These are phyloP conservation scores for Pulveroboletus frians DNA, from an alignment of 768 basidiomycete species.

Conservation along the genomic window DNA sequence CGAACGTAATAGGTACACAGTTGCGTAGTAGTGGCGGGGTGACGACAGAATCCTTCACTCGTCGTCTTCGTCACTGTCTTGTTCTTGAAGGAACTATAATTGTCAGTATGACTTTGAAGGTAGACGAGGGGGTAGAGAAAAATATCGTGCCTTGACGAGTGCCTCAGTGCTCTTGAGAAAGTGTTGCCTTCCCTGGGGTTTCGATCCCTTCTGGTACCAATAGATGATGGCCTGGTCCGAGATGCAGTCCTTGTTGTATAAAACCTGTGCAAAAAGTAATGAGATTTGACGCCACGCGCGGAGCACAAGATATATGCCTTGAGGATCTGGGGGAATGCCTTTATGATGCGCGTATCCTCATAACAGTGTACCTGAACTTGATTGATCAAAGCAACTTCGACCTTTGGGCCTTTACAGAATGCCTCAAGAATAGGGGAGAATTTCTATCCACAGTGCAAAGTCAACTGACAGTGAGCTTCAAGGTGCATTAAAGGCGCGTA, in stretches of 20 bases:
- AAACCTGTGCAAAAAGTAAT: slow-evolving; percentile 49
- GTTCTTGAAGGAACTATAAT: slow-evolving; percentile 81
- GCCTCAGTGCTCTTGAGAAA: slow-evolving; percentile 86
- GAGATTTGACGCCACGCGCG: slow-evolving; percentile 1
- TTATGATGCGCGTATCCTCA: slow-evolving; percentile 92
- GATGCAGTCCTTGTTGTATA: slow-evolving; percentile 95
- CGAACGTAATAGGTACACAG: slow-evolving; percentile 16
- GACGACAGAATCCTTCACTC: slow-evolving; percentile 13
- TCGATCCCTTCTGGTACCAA: slow-evolving; percentile 97
- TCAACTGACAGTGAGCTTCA: background rate
- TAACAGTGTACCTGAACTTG: slow-evolving; percentile 94
- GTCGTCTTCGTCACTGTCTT: slow-evolving; percentile 64
- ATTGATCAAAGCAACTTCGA: slow-evolving; percentile 92
- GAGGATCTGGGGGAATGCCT: slow-evolving; percentile 90
- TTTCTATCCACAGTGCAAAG: slow-evolving; percentile 46
- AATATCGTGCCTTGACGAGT: slow-evolving; percentile 70
- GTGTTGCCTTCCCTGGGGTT: slow-evolving; percentile 90
- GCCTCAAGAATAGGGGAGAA: slow-evolving; percentile 81
- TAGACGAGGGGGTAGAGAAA: background rate
- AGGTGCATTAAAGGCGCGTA: slow-evolving; percentile 34
- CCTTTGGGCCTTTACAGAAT: slow-evolving; percentile 84
- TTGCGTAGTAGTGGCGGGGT: slow-evolving; percentile 1
- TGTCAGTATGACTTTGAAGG: slow-evolving; percentile 37
- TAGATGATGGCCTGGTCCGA: slow-evolving; percentile 96
- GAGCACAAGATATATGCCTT: slow-evolving; percentile 47